These are phyloP conservation scores for Backusella mclennaniae DNA, from an alignment of 192 early-diverging fungal species.

Conservation along the genomic window DNA sequence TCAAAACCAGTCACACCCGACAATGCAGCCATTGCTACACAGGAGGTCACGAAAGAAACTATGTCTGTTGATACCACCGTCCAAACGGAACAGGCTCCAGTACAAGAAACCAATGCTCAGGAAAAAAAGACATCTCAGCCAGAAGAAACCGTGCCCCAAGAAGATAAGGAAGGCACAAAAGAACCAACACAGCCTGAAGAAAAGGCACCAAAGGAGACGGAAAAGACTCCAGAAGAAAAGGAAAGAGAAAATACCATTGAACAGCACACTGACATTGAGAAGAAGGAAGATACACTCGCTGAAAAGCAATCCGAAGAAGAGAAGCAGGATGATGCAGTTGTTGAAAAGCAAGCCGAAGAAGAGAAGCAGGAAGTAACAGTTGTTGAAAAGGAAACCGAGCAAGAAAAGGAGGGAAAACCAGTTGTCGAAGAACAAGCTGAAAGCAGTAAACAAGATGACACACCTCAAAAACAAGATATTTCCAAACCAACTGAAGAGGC, in stretches of 20 bases:
- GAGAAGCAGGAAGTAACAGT: not conserved
- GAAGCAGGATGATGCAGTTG: not conserved
- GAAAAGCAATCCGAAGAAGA: not conserved
- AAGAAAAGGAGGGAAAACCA: not conserved
- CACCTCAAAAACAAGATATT: too few relatives aligned
- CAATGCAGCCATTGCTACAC: not conserved
- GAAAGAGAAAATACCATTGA: too few relatives aligned
- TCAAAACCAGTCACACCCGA: not conserved
- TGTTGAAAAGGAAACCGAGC: not conserved
- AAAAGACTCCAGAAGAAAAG: too few relatives aligned
- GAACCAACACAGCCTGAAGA: too few relatives aligned
- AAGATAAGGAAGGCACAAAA: too few relatives aligned
- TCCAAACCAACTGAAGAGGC: not conserved
- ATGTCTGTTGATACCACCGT: not conserved
- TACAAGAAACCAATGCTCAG: too few relatives aligned
- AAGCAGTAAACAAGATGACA: too few relatives aligned
- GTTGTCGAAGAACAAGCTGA: not conserved
- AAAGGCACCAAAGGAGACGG: too few relatives aligned
- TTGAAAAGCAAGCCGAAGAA: too few relatives aligned
- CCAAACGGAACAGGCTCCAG: not conserved
- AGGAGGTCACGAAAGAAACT: not conserved
- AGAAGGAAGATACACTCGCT: not conserved
- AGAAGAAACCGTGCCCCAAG: too few relatives aligned
- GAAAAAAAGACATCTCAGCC: too few relatives aligned
- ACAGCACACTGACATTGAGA: too few relatives aligned